Evolutionary conservation across 805 yeast genomes (phyloP).

Genomic region (Candida lessepsii): DNA sequence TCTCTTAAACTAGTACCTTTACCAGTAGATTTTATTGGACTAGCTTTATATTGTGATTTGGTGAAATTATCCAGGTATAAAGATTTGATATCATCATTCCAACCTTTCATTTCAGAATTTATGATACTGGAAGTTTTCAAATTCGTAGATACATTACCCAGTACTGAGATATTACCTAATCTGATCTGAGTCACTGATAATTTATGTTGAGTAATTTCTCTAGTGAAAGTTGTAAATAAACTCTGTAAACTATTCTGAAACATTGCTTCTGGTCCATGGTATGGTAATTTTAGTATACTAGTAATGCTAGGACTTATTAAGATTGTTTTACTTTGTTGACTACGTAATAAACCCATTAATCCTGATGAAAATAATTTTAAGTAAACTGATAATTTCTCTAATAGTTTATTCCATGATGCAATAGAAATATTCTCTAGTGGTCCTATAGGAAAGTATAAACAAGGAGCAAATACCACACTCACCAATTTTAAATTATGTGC

Average conservation of each 20-base stretch:
- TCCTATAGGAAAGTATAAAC: constrained; percentile 63
- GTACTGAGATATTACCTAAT: constrained; percentile 39
- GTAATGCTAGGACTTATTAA: constrained; percentile 56
- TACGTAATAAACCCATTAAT: constrained; percentile 51
- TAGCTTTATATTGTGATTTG: constrained; percentile 27
- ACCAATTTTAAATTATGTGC: constrained; percentile 56
- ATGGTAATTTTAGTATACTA: constrained; percentile 54
- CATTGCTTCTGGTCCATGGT: constrained; percentile 62
- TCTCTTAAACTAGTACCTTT: constrained; percentile 34
- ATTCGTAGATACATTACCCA: constrained; percentile 20
- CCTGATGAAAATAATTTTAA: constrained; percentile 55
- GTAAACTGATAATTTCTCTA: constrained; percentile 47
- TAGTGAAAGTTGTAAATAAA: constrained; percentile 32
- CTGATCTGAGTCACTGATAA: constrained; percentile 39
- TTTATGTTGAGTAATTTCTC: constrained; percentile 37
- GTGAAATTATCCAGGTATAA: constrained; percentile 34
- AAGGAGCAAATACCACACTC: constrained; percentile 73
- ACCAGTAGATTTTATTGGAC: constrained; percentile 28
- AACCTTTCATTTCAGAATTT: constrained; percentile 36
- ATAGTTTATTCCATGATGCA: constrained; percentile 51
- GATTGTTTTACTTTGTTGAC: constrained; percentile 49
- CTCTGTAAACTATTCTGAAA: constrained; percentile 45
- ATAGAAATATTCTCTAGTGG: constrained; percentile 58
- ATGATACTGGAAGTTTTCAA: constrained; percentile 25
- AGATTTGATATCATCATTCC: constrained; percentile 35